Conservation (phyloP, 73 alveolate species). For the Uronychia setigera region DNA sequence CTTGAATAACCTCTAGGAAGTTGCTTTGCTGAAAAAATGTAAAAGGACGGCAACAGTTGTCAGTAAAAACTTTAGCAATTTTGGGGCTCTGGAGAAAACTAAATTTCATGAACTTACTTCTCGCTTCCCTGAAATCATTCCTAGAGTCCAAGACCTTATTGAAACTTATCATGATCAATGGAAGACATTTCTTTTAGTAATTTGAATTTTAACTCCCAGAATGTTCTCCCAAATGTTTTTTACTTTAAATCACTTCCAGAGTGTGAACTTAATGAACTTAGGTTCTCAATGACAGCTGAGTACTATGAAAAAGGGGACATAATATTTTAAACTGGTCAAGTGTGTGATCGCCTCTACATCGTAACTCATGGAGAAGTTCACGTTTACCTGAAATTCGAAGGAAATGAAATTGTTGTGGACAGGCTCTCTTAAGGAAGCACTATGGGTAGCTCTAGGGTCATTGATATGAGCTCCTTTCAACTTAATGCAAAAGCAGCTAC, state of each 20-base stretch:
- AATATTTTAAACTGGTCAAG: not conserved
- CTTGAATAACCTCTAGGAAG: conserved; percentile 46
- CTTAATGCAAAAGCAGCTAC: not conserved
- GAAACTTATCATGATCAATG: not conserved
- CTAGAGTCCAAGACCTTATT: not conserved
- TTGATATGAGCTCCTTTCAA: not conserved
- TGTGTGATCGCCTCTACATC: not conserved
- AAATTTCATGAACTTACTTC: conserved; percentile 72
- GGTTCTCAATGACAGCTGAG: not conserved
- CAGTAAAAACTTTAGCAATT: conserved; percentile 77
- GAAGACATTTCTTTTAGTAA: not conserved
- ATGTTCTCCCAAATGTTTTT: not conserved
- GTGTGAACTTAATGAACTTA: not conserved
- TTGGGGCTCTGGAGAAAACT: conserved; percentile 70
- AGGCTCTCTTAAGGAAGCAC: not conserved
- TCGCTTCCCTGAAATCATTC: conserved; percentile 41
- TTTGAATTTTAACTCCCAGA: not conserved
- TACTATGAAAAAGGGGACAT: not conserved
- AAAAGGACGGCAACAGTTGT: conserved; percentile 91
- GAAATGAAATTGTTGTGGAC: not conserved
- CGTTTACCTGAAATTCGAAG: not conserved
- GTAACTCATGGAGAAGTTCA: not conserved
- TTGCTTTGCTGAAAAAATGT: conserved; percentile 81
- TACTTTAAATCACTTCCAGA: not conserved
- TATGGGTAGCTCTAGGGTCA: not conserved